Conservation (phyloP, 2,329 filamentous ascomycete species). For the Fusarium pseudocircinatum region DNA sequence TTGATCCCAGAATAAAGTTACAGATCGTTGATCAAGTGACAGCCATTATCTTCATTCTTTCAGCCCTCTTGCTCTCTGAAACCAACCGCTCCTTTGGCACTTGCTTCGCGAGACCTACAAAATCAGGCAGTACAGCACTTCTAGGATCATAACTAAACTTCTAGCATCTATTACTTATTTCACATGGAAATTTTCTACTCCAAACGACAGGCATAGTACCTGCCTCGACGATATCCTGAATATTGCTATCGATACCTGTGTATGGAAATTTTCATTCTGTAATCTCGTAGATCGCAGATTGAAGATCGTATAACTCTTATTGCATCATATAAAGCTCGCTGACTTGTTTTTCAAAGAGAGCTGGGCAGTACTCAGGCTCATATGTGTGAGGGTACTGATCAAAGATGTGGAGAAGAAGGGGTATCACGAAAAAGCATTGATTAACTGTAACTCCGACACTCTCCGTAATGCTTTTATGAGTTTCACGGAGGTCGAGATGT, state of each 20-base stretch:
- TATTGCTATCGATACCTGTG: background rate
- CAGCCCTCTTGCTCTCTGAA: background rate
- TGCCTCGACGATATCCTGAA: background rate
- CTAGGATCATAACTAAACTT: background rate
- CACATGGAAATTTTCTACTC: too few relatives aligned
- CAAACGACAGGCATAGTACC: background rate
- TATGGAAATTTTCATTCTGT: background rate
- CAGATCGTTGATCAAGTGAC: too few relatives aligned
- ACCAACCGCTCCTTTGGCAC: too few relatives aligned
- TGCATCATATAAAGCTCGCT: background rate
- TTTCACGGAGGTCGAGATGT: too few relatives aligned
- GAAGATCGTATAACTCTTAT: background rate
- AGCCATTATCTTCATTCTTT: too few relatives aligned
- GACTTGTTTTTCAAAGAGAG: background rate
- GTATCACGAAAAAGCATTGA: background rate
- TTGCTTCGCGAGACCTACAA: fast-evolving
- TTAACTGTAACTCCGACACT: background rate
- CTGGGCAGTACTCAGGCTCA: background rate
- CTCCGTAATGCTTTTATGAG: background rate
- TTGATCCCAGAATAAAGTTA: background rate
- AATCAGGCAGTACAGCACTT: background rate
- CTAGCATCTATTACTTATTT: background rate
- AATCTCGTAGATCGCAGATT: background rate
- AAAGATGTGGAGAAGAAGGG: background rate
- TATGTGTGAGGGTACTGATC: background rate